A percentile compares a stretch with the other conserved stretches of the same genome.
Evolutionary conservation across 345 rosid species (phyloP).

Genomic region (Adansonia digitata): DNA sequence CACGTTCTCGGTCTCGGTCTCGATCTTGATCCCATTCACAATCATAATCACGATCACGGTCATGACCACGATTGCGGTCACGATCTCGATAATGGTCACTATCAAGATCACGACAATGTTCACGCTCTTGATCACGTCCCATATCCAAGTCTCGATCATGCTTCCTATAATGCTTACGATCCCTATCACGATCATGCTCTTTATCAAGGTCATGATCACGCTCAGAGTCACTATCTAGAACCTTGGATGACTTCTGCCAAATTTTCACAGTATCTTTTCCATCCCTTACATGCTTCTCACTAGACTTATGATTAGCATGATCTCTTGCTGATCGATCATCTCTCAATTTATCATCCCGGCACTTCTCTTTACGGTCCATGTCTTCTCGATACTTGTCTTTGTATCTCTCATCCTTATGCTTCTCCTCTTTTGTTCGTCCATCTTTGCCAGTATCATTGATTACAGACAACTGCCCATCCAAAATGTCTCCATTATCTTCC

Average conservation of each 20-base stretch:
- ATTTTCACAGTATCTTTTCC: constrained; percentile 47
- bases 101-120: constrained; percentile 17
- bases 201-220: constrained; percentile 36
- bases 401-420: constrained; percentile 50
- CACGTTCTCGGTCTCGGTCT: constrained; percentile 23
- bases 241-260: constrained; percentile 50
- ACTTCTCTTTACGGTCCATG: constrained; percentile 48
- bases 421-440: constrained; percentile 61
- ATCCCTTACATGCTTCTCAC: constrained; percentile 50
- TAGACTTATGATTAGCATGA: constrained; percentile 42
- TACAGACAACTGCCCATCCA: constrained; percentile 36
- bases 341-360: constrained; percentile 52
- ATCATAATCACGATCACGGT: constrained; percentile 18
- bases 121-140: constrained; percentile 37
- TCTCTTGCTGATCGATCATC: constrained; percentile 63
- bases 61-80: constrained; percentile 32
- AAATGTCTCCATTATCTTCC: constrained; percentile 51
- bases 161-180: constrained; percentile 18
- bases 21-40: constrained; percentile 21
- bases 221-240: constrained; percentile 49
- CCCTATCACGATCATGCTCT: constrained; percentile 28
- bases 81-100: constrained; percentile 32
- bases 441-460: constrained; percentile 56
- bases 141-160: constrained; percentile 31
- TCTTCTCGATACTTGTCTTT: constrained; percentile 54